Conservation (phyloP, 148 eudicot genomes). For the Persicaria maculosa region DNA sequence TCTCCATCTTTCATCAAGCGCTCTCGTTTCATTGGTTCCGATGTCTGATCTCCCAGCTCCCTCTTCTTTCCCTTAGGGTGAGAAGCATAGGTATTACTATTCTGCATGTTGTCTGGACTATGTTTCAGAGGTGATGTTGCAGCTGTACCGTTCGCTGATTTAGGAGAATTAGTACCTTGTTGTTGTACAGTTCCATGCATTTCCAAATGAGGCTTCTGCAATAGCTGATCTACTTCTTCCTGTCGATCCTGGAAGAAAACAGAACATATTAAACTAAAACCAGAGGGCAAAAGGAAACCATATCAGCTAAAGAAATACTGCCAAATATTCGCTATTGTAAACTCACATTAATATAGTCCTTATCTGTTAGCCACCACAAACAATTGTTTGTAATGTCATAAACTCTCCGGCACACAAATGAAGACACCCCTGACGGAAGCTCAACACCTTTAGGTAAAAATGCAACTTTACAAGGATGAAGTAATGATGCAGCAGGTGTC, state of each 20-base stretch:
- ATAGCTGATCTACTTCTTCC: slow-evolving; percentile 77
- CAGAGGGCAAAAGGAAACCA: background rate
- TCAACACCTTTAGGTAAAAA: slow-evolving; percentile 80
- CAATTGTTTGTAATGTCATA: slow-evolving; percentile 70
- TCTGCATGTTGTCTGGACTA: slow-evolving; percentile 61
- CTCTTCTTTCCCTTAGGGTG: slow-evolving; percentile 77
- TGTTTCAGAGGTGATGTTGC: slow-evolving; percentile 47
- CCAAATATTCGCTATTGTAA: background rate
- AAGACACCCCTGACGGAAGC: slow-evolving; percentile 73
- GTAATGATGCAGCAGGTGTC: background rate
- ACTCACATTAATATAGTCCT: slow-evolving; percentile 64
- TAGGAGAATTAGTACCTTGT: slow-evolving; percentile 79
- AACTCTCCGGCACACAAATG: slow-evolving; percentile 87
- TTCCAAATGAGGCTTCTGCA: slow-evolving; percentile 54
- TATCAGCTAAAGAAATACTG: background rate
- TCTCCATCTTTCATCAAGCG: slow-evolving; percentile 47
- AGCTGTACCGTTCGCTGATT: slow-evolving; percentile 44
- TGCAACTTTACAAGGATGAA: slow-evolving; percentile 91
- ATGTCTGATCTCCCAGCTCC: slow-evolving; percentile 56
- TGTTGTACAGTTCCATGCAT: slow-evolving; percentile 60
- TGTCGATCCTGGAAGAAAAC: slow-evolving; percentile 58
- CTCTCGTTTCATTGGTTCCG: slow-evolving; percentile 62
- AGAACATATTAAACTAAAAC: background rate
- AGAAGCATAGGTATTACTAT: slow-evolving; percentile 40
- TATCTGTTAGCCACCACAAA: slow-evolving; percentile 91